Evolutionary conservation across 768 basidiomycete genomes (phyloP), one percentile per base, ranked within the genome.

Genomic region (Glaciozyma martinii): DNA sequence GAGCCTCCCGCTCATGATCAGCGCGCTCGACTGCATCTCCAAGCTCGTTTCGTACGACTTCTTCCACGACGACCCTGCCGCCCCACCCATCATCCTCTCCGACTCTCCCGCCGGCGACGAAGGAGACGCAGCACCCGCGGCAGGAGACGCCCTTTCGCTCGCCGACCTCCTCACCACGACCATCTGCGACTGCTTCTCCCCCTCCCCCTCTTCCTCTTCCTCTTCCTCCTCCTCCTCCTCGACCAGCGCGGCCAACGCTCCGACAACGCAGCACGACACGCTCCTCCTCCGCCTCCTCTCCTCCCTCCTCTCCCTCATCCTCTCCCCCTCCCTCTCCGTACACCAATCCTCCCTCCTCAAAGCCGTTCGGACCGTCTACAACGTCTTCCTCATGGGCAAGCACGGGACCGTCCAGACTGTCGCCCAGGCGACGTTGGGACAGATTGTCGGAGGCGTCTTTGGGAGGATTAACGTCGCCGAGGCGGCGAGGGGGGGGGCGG

Each of bases 361-460:
- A 76, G 91, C 92, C 33, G 89, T 99, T 40, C 84, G 95, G 55
- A 97, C 95, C 25, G 95, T 99, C 5, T 99, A 98, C 79, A 98
- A 99, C 75, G 86, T 99, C 65, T 99, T 98, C 76, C 80, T 99
- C 32, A 81, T 98, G 65, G 92, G 90, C 72, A 81, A 82, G 27
- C 90, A 94, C 73, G 82, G 87, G 7, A 88, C 92, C 57, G 98
- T 94, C 71, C 95, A 98, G 78, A 93, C 89, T 80, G 94, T 99
- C 44, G 95, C 95, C 23, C 95, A 99, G 77, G 95, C 94, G 25
- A 91, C 93, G 23, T 82, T 99, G 23, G 92, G 91, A 0, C 95
- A 99, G 76, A 98, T 99, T 86, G 92, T 98, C 4, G 88, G 95
- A 72, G 93, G 97, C 73, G 85, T 98, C 62, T 98, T 99, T 75